Evolutionary conservation across 768 basidiomycete genomes (phyloP).

Genomic region (Punctularia strigosozonata): DNA sequence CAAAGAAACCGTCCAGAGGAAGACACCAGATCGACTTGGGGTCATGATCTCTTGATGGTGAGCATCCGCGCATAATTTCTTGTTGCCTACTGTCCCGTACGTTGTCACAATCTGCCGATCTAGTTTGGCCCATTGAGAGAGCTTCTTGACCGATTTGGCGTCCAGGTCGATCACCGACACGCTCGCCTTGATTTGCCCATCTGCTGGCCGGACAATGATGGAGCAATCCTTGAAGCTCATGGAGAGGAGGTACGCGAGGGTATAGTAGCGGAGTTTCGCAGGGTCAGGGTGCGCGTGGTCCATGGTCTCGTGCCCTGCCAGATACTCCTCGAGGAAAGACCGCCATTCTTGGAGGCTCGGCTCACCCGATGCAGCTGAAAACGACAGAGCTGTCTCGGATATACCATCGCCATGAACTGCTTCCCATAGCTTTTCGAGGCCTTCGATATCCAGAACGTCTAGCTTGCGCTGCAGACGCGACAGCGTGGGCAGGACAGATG

Average conservation of each 20-base stretch:
- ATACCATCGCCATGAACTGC: constrained; percentile 2
- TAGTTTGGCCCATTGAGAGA: constrained; percentile 61
- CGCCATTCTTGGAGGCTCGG: constrained; percentile 57
- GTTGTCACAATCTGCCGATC: constrained; percentile 53
- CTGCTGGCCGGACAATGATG: constrained; percentile 32
- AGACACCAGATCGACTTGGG: too few species aligned
- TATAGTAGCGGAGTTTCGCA: constrained; percentile 50
- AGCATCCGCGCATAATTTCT: neutral
- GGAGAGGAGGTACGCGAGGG: constrained; percentile 73
- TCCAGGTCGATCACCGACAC: constrained; percentile 82
- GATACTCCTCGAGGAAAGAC: constrained; percentile 47
- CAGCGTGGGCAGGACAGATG: constrained; percentile 42
- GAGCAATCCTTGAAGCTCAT: constrained; percentile 98
- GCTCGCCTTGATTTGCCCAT: constrained; percentile 21
- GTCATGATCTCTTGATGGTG: too few species aligned
- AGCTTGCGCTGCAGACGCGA: constrained; percentile 60
- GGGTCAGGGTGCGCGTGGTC: constrained; percentile 30
- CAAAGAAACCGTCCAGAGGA: too few species aligned
- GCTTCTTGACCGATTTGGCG: constrained; percentile 53
- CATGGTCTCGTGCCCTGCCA: constrained; percentile 19
- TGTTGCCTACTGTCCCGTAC: constrained; percentile 18
- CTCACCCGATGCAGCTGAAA: constrained; percentile 26
- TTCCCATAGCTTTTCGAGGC: constrained; percentile 31
- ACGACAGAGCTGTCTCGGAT: too few species aligned
- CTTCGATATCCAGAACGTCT: constrained; percentile 80